Percentiles rank a stretch among this genome's conserved stretches.
Conservation (phyloP, 495 filamentous ascomycete species). For the Aspergillus diversus region DNA sequence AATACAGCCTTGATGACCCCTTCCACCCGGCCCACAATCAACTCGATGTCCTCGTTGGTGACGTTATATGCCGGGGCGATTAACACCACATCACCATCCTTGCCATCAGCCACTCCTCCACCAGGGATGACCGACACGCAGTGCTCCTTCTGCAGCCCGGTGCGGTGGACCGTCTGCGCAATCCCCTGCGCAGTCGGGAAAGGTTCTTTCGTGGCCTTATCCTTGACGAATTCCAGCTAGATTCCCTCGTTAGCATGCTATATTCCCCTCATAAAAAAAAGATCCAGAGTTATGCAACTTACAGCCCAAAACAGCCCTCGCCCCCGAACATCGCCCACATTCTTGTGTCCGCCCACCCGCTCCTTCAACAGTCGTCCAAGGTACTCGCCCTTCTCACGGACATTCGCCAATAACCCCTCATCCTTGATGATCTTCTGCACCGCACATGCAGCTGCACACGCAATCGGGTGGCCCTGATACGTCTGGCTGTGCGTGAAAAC, state of each 20-base stretch:
- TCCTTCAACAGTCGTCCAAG: constrained; percentile 43
- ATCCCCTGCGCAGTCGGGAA: constrained; percentile 44
- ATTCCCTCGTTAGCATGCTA: not conserved
- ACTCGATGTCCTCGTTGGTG: constrained; percentile 59
- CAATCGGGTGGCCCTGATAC: constrained; percentile 55
- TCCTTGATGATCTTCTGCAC: constrained; percentile 51
- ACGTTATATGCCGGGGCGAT: constrained; percentile 75
- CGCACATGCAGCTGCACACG: constrained; percentile 50
- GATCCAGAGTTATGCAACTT: constrained; percentile 13
- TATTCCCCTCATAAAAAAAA: not conserved
- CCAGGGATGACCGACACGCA: constrained; percentile 72
- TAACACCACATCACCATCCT: constrained; percentile 71
- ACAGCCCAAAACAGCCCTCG: constrained; percentile 57
- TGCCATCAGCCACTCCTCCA: constrained; percentile 65
- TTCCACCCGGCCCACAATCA: constrained; percentile 50
- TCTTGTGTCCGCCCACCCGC: constrained; percentile 37
- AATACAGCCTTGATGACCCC: constrained; percentile 34
- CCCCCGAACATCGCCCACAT: constrained; percentile 59
- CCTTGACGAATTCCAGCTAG: constrained; percentile 59
- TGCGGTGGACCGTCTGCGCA: constrained; percentile 52
- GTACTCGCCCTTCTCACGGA: constrained; percentile 46
- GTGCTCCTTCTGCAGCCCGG: constrained; percentile 53
- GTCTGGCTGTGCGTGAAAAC: constrained; percentile 56
- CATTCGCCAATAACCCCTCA: constrained; percentile 50
- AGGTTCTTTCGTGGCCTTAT: constrained; percentile 55